Conservation (phyloP, 139 green algal genomes). For the Penium margaritaceum region DNA sequence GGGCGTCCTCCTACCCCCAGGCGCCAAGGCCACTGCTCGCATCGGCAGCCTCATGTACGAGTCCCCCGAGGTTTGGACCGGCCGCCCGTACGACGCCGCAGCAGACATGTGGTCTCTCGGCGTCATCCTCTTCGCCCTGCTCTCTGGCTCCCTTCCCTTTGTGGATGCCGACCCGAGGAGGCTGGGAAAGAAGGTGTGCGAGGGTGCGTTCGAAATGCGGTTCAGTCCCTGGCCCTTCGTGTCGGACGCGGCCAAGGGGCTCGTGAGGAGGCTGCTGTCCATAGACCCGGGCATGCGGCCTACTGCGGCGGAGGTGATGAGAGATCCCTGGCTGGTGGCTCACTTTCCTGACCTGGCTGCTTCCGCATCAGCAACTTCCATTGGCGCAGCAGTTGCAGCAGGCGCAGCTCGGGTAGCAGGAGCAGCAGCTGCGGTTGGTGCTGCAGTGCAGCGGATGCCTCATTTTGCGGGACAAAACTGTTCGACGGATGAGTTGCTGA, state of each 20-base stretch:
- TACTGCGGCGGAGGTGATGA: not conserved
- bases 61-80: not conserved
- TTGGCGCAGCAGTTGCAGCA: no score
- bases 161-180: not conserved
- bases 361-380: no score
- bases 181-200: not conserved
- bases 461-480: no score
- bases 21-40: not conserved
- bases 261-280: not conserved
- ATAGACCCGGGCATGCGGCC: not conserved
- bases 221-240: conserved; percentile 4
- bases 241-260: not conserved
- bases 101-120: not conserved
- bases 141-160: conserved; percentile 1
- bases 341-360: no score
- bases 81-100: not conserved
- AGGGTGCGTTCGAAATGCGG: not conserved
- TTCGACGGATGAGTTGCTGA: no score
- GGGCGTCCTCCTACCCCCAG: not conserved
- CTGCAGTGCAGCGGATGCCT: no score
- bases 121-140: not conserved
- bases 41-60: conserved; percentile 8
- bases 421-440: no score
- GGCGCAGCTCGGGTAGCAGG: no score
- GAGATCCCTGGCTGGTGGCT: not conserved